These are phyloP conservation scores for Pseudogymnoascus sp. DNA, from an alignment of 2,329 filamentous ascomycete genomes.

Conservation along the genomic window DNA sequence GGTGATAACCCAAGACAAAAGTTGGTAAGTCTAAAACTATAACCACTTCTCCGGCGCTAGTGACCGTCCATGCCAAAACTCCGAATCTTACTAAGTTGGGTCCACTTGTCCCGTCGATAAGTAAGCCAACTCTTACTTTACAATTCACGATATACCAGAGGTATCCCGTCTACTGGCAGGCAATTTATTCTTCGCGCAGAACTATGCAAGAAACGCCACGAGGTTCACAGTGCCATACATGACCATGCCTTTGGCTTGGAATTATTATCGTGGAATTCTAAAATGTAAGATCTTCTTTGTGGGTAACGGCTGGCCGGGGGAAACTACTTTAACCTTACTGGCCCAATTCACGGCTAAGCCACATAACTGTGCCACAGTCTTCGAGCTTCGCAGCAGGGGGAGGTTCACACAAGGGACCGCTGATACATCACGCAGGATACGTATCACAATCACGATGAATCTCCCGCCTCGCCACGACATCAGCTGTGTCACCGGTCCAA, in stretches of 20 bases:
- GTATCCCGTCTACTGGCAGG: neutral
- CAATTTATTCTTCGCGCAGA: neutral
- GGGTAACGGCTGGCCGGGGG: neutral
- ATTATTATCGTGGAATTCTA: no score
- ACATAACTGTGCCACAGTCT: neutral
- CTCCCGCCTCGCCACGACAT: neutral
- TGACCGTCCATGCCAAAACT: neutral
- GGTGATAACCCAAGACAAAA: neutral
- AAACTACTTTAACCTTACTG: neutral
- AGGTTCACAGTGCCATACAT: neutral
- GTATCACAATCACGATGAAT: neutral
- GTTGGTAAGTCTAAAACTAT: neutral
- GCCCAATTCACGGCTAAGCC: neutral
- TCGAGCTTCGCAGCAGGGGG: neutral
- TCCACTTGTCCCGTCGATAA: neutral
- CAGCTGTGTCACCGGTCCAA: neutral
- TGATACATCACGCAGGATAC: neutral
- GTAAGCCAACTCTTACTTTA: neutral
- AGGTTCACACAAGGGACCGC: neutral
- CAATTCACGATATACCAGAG: neutral
- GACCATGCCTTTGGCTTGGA: neutral
- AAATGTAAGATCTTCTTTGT: no score
- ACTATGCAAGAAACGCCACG: neutral
- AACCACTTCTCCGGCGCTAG: neutral
- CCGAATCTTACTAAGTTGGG: neutral